phyloP scores from a whole-genome alignment of 2,329 filamentous ascomycete species.

The Aspergillus ochraceoroseus region DNA sequence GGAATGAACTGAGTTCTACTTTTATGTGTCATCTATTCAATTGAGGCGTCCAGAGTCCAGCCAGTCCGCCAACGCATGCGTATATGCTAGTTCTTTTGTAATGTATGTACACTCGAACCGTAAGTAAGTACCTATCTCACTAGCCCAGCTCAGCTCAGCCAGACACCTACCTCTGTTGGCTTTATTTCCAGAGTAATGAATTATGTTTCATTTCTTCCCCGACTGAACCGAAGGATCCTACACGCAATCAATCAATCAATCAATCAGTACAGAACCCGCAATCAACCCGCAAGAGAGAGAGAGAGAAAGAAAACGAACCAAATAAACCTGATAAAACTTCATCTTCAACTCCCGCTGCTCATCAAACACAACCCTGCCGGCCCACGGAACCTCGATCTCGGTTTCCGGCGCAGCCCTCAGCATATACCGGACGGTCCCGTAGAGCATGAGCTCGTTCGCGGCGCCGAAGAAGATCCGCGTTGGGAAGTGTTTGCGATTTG shows the following conservation, averaged over 20 bases:
- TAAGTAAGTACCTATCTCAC: no score
- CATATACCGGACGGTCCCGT: conserved; percentile 35
- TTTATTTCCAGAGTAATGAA: no score
- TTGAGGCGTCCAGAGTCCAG: conserved; percentile 7
- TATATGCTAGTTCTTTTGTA: neutral
- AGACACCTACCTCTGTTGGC: no score
- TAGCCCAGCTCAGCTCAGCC: no score
- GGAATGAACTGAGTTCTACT: conserved; percentile 20
- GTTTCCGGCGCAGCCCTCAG: conserved; percentile 28
- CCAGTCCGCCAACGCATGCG: neutral
- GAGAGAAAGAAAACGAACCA: conserved; percentile 27
- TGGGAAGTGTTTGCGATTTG: conserved; percentile 31
- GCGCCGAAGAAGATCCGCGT: conserved; percentile 32
- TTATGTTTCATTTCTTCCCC: conserved; percentile 36
- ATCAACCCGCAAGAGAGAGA: neutral
- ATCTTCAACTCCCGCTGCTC: conserved; percentile 30
- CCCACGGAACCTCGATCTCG: conserved; percentile 38
- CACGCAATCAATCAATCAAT: conserved; percentile 1
- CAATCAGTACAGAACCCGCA: neutral
- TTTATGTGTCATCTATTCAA: conserved; percentile 23
- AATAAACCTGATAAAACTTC: conserved; percentile 41
- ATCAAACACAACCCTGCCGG: conserved; percentile 36
- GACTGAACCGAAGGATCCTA: conserved; percentile 35
- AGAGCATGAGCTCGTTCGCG: conserved; percentile 36
- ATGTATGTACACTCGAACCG: conserved; percentile 7